Evolutionary conservation across 1,139 yeast species (phyloP).

Genomic region (Protomyces pachydermus): DNA sequence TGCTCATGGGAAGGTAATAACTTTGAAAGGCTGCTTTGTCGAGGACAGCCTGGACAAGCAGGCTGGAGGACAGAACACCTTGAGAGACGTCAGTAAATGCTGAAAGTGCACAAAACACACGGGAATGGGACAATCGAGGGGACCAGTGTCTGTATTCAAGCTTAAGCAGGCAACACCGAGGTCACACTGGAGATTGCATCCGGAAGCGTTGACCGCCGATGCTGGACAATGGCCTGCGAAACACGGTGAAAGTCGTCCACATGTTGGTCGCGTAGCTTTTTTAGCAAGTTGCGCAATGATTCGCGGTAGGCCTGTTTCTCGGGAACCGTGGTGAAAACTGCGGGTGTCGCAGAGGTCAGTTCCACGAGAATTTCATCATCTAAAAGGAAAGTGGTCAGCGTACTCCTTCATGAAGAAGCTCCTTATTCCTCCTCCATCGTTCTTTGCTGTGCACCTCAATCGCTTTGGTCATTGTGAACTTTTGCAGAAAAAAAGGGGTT

Average conservation of each 20-base stretch:
- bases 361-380: constrained; percentile 23
- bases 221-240: constrained; percentile 6
- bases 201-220: constrained; percentile 6
- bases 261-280: constrained; percentile 6
- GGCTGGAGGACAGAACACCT: too few relatives aligned
- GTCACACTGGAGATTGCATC: neutral
- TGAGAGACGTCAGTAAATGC: too few relatives aligned
- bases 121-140: too few relatives aligned
- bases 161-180: neutral
- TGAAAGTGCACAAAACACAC: too few relatives aligned
- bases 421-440: neutral
- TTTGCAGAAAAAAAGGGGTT: neutral
- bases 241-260: constrained; percentile 15
- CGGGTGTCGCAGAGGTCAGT: constrained; percentile 10
- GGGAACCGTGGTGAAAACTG: neutral
- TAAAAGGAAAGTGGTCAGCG: neutral
- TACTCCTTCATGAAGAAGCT: neutral
- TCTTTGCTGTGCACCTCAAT: neutral
- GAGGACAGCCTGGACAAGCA: too few relatives aligned
- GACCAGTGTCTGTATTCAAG: too few relatives aligned
- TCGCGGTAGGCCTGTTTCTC: constrained; percentile 15
- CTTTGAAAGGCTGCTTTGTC: too few relatives aligned
- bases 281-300: constrained; percentile 5
- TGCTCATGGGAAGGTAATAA: too few relatives aligned
- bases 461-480: neutral